Percentiles rank a stretch among this genome's conserved stretches.
phyloP scores from a whole-genome alignment of 2,329 filamentous ascomycete species.

The Didymella pomorum region DNA sequence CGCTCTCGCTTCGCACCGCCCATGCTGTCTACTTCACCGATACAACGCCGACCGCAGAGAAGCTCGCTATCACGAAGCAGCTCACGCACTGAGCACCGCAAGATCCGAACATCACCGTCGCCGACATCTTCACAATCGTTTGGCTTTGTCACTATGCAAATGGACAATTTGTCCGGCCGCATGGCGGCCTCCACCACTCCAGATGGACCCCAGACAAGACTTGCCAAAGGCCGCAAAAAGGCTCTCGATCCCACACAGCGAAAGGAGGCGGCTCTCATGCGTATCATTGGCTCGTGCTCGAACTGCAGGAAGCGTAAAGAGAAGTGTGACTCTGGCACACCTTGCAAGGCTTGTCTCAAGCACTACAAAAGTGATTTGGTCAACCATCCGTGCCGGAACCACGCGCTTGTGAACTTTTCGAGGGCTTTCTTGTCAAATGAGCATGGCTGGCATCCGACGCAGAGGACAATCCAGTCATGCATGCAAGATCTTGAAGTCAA shows the following conservation, averaged over 20 bases:
- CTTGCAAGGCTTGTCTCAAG: slow-evolving; percentile 50
- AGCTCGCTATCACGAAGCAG: slow-evolving; percentile 36
- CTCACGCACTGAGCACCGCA: slow-evolving; percentile 36
- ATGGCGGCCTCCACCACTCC: slow-evolving; percentile 43
- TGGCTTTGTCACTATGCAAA: slow-evolving; percentile 48
- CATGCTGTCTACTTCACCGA: slow-evolving; percentile 39
- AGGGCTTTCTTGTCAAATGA: slow-evolving; percentile 42
- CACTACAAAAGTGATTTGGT: slow-evolving; percentile 50
- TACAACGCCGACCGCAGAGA: slow-evolving; percentile 33
- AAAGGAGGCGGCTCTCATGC: slow-evolving; percentile 48
- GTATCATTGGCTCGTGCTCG: slow-evolving; percentile 45
- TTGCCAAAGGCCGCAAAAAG: slow-evolving; percentile 44
- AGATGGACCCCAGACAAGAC: slow-evolving; percentile 37
- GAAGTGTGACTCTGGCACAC: slow-evolving; percentile 51
- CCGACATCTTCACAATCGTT: slow-evolving; percentile 39
- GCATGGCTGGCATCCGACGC: slow-evolving; percentile 48
- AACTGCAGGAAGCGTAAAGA: slow-evolving; percentile 50
- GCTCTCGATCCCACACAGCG: slow-evolving; percentile 46
- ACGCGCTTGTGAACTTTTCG: slow-evolving; percentile 39
- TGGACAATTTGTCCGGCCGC: slow-evolving; percentile 40
- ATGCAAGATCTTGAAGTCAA: slow-evolving; percentile 18
- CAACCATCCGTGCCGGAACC: slow-evolving; percentile 49
- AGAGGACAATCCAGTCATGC: slow-evolving; percentile 38
- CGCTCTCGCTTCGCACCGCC: slow-evolving; percentile 31
- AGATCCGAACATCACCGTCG: slow-evolving; percentile 34